Evolutionary conservation across 129 eudicot genomes (phyloP).

Genomic region (Ambrosia artemisiifolia): DNA sequence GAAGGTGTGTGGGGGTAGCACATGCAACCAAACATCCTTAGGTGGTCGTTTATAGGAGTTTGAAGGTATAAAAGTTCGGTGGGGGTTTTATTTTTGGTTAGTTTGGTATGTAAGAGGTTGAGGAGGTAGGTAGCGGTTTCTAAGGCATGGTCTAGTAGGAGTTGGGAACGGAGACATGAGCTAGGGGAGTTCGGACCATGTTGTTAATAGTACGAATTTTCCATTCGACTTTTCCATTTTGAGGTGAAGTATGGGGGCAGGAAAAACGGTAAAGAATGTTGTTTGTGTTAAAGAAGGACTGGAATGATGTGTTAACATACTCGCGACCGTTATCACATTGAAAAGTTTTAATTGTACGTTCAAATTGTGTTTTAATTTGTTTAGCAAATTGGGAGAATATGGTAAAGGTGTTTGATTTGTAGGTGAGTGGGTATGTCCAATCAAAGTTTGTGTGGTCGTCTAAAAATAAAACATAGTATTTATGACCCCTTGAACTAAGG

Average conservation of each 20-base stretch:
- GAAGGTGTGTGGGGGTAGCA: slow-evolving; percentile 2
- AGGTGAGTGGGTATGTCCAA: not conserved
- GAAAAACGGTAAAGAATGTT: slow-evolving; percentile 2
- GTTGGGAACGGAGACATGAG: not conserved
- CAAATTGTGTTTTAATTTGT: not conserved
- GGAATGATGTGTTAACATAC: not conserved
- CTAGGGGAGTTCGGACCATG: not conserved
- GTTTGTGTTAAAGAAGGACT: not conserved
- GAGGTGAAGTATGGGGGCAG: slow-evolving; percentile 14
- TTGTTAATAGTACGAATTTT: slow-evolving; percentile 7
- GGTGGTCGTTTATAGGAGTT: not conserved
- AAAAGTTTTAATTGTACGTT: not conserved
- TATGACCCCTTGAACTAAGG: not conserved
- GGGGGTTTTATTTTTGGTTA: not conserved
- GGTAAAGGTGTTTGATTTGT: not conserved
- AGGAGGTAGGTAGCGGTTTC: not conserved
- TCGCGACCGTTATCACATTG: too few species aligned
- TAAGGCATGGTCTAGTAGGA: not conserved
- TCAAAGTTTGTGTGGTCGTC: not conserved
- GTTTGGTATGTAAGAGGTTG: slow-evolving; percentile 1
- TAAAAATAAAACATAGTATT: too few species aligned
- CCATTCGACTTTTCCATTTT: slow-evolving; percentile 17
- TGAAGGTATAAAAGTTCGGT: not conserved
- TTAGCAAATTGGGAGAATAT: not conserved
- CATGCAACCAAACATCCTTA: slow-evolving; percentile 14